Evolutionary conservation across 148 eudicot genomes (phyloP).

Genomic region (Rhododendron griersonianum): DNA sequence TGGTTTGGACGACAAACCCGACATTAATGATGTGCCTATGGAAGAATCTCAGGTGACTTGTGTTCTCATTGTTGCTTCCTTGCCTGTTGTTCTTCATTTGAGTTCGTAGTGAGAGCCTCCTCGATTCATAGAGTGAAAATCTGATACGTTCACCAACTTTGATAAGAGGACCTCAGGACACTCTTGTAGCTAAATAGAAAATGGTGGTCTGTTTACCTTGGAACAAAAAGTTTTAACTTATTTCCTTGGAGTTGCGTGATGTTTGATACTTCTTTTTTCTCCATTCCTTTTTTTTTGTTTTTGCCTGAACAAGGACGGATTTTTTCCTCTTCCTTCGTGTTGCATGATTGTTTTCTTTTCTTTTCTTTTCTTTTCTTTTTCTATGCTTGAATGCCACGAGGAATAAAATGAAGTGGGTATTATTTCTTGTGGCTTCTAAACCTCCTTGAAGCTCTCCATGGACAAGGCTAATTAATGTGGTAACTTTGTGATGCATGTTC

Average conservation of each 20-base stretch:
- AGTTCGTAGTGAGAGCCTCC: not conserved
- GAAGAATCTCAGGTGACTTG: constrained; percentile 61
- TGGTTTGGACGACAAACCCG: constrained; percentile 55
- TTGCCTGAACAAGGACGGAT: not conserved
- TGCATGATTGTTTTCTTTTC: not conserved
- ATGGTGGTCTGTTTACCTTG: not conserved
- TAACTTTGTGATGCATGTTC: not conserved
- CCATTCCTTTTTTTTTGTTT: too few relatives aligned
- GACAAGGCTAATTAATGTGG: not conserved
- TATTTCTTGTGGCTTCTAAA: not conserved
- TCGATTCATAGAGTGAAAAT: not conserved
- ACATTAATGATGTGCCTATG: constrained; percentile 85
- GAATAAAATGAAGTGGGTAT: not conserved
- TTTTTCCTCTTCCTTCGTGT: not conserved
- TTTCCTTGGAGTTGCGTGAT: not conserved
- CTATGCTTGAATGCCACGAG: not conserved
- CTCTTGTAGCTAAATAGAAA: not conserved
- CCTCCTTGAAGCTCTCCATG: not conserved
- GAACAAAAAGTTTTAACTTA: not conserved
- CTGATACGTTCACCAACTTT: not conserved
- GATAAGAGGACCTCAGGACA: not conserved
- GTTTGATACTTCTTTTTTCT: not conserved
- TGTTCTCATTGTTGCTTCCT: not conserved
- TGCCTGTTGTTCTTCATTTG: not conserved
- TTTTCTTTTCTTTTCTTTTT: too few relatives aligned